Conservation (phyloP, 1,139 yeast genomes). For the Blastobotrys serpentis region DNA sequence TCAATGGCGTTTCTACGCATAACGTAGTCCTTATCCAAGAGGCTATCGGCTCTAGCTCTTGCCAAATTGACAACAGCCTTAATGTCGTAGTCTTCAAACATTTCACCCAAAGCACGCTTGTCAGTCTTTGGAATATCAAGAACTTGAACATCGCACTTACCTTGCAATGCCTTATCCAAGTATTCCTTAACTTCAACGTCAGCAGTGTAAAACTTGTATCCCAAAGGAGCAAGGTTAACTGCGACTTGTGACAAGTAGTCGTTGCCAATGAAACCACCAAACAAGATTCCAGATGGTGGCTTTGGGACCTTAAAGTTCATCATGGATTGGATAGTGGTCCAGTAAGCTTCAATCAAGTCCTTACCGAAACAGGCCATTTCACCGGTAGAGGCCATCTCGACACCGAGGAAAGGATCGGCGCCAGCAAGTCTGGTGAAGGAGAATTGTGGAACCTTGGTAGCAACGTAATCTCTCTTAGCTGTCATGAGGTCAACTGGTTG, state of each 20-base stretch:
- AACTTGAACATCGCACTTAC: conserved; percentile 51
- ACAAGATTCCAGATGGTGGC: conserved; percentile 84
- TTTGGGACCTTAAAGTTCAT: conserved; percentile 93
- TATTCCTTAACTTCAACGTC: conserved; percentile 69
- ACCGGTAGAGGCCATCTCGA: conserved; percentile 99
- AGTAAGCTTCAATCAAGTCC: conserved; percentile 84
- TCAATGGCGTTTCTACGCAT: conserved; percentile 99
- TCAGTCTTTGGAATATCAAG: conserved; percentile 91
- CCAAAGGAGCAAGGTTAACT: conserved; percentile 62
- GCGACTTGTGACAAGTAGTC: conserved; percentile 75
- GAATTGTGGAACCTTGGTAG: conserved; percentile 96
- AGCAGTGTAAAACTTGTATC: conserved; percentile 80
- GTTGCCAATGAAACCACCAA: conserved; percentile 87
- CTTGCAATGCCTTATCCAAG: conserved; percentile 49
- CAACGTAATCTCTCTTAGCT: conserved; percentile 68
- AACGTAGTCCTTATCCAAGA: conserved; percentile 85
- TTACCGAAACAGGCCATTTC: conserved; percentile 96
- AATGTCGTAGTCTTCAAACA: conserved; percentile 81
- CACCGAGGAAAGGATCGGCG: conserved; percentile 98
- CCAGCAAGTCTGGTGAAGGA: conserved; percentile 97
- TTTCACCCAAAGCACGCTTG: conserved; percentile 88
- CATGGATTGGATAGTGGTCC: conserved; percentile 95
- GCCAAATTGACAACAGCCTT: conserved; percentile 91
- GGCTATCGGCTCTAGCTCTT: conserved; percentile 77
- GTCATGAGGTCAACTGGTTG: conserved; percentile 42